Percentiles rank a stretch among this genome's conserved stretches.
These are phyloP conservation scores for Rhynchosporium secalis DNA, from an alignment of 2,329 filamentous ascomycete species.

Conservation along the genomic window DNA sequence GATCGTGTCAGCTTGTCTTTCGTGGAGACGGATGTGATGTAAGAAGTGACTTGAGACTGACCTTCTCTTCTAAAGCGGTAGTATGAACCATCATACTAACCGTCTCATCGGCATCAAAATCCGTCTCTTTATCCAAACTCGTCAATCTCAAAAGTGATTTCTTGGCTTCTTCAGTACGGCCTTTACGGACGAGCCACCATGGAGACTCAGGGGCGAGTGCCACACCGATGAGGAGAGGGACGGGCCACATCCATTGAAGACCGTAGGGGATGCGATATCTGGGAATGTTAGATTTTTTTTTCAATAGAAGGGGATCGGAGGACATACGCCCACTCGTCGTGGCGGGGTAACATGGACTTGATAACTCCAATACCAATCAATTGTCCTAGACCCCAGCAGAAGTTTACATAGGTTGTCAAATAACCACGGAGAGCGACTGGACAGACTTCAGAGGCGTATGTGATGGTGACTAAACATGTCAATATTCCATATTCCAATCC, in stretches of 20 bases:
- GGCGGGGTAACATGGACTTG: slow-evolving; percentile 47
- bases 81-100: slow-evolving; percentile 59
- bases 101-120: slow-evolving; percentile 49
- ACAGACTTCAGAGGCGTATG: slow-evolving; percentile 52
- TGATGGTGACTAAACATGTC: slow-evolving; percentile 34
- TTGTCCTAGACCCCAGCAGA: slow-evolving; percentile 56
- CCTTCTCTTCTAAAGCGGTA: slow-evolving; percentile 54
- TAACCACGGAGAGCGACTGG: slow-evolving; percentile 57
- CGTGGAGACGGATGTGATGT: background rate
- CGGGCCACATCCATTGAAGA: slow-evolving; percentile 55
- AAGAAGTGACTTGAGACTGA: background rate
- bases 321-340: slow-evolving; percentile 50
- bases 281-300: background rate
- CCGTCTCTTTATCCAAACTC: slow-evolving; percentile 43
- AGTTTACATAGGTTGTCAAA: slow-evolving; percentile 56
- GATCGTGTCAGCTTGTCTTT: background rate
- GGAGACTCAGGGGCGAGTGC: slow-evolving; percentile 51
- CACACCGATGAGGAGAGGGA: slow-evolving; percentile 49
- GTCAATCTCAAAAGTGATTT: slow-evolving; percentile 39
- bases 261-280: slow-evolving; percentile 47
- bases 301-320: background rate
- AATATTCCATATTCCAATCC: background rate
- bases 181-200: slow-evolving; percentile 52
- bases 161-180: slow-evolving; percentile 49
- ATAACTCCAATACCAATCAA: slow-evolving; percentile 53